Evolutionary conservation across 495 filamentous ascomycete genomes (phyloP), one percentile per base, ranked within the genome.

Genomic region (Tuber aestivum): DNA sequence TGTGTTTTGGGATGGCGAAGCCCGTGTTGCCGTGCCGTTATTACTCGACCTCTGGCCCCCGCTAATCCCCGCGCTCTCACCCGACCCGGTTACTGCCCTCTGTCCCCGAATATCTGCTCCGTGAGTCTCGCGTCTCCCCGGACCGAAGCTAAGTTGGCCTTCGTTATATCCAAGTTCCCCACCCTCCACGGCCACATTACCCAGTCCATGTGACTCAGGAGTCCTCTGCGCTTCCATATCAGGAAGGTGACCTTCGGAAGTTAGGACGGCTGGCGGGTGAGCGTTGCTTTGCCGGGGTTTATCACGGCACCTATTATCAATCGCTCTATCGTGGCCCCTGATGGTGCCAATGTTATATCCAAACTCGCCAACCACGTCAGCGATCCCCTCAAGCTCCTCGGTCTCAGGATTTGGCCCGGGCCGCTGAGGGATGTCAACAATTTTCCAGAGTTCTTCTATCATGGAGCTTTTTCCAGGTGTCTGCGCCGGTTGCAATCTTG

Each of bases 101-200:
- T 32, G 73, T 27, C 42, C n/a, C 14, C 50, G n/a, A 1, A 8
- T 14, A 20, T 72, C 70, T 10, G 41, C 61, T 4, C 74, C 70
- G 2, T 42, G 74, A 1, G 72, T 41, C n/a, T 32, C 41, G 41
- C 44, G 74, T 23, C 41, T 21, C 3, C 70, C 77, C 10, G 50
- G 50, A 2, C 16, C 20, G 50, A 9, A 61, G n/a, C 10, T 61
- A 10, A n/a, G n/a, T n/a, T 27, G 50, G n/a, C 20, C n/a, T 61
- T n/a, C 50, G 16, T 61, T 61, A n/a, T 72, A 71, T 41, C 76
- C 69, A 44, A 77, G 69, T 20, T 76, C 73, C 8, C 44, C 69
- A 12, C 40, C n/a, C 1, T 20, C 41, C 3, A 69, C 1, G 14
- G 23, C 38, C 7, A 74, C 71, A 27, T 70, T 23, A 23, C 69